A percentile compares a stretch with the other conserved stretches of the same genome.
Evolutionary conservation across 2,329 filamentous ascomycete genomes (phyloP).

Genomic region (Penicillium griseofulvum): DNA sequence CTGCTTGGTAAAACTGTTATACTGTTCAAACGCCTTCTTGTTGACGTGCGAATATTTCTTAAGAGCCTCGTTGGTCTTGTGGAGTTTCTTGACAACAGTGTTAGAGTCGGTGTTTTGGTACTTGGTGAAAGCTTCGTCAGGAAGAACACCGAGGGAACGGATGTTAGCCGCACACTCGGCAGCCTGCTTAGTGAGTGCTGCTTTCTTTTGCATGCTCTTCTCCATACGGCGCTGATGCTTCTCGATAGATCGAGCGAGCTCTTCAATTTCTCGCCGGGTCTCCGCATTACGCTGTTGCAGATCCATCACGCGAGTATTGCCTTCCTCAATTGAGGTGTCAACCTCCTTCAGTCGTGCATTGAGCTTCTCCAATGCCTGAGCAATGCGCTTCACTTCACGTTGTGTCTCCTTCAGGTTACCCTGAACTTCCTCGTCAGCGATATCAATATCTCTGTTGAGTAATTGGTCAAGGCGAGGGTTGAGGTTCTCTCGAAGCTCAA

Average conservation of each 20-base stretch:
- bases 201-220: constrained; percentile 86
- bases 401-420: constrained; percentile 73
- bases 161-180: constrained; percentile 85
- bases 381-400: constrained; percentile 75
- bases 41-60: constrained; percentile 99
- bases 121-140: constrained; percentile 89
- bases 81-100: constrained; percentile 69
- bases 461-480: constrained; percentile 84
- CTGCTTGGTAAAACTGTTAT: constrained; percentile 93
- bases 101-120: constrained; percentile 81
- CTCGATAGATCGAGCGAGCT: constrained; percentile 74
- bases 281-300: constrained; percentile 60
- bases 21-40: constrained; percentile 99
- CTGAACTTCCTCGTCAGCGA: constrained; percentile 55
- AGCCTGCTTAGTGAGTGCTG: constrained; percentile 71
- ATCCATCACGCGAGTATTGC: constrained; percentile 54
- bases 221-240: constrained; percentile 87
- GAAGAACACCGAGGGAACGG: constrained; percentile 85
- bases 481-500: constrained; percentile 84
- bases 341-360: constrained; percentile 69
- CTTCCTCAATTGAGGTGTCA: constrained; percentile 68
- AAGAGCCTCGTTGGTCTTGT: constrained; percentile 85
- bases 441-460: constrained; percentile 70
- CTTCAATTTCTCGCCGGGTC: constrained; percentile 70
- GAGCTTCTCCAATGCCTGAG: constrained; percentile 65